phyloP scores from a whole-genome alignment of 2,329 filamentous ascomycete species.

The Gnomoniopsis smithogilvyi region DNA sequence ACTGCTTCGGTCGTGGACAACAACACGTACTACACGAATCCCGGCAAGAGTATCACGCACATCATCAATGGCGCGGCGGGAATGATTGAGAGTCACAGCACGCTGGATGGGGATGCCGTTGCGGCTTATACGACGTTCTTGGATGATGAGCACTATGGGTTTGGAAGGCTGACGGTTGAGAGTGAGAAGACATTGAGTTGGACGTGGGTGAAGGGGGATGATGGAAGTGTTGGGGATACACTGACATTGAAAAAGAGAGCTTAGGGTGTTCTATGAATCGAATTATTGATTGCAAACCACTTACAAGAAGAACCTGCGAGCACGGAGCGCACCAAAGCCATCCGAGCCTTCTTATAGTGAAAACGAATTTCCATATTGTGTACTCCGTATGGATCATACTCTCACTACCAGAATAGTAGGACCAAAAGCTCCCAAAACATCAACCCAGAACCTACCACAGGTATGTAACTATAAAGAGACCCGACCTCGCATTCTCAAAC shows the following conservation, averaged over 20 bases:
- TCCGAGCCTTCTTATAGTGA: too few relatives aligned
- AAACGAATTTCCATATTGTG: too few relatives aligned
- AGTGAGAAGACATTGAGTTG: constrained; percentile 18
- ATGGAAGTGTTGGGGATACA: constrained; percentile 35
- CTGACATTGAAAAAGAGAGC: constrained; percentile 25
- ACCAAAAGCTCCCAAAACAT: background rate
- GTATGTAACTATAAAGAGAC: too few relatives aligned
- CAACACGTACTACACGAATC: constrained; percentile 44
- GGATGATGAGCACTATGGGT: constrained; percentile 44
- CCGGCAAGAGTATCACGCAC: constrained; percentile 45
- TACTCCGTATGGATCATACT: too few relatives aligned
- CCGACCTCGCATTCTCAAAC: too few relatives aligned
- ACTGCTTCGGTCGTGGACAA: constrained; percentile 38
- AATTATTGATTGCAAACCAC: too few relatives aligned
- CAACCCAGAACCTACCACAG: too few relatives aligned
- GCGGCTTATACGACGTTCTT: constrained; percentile 42
- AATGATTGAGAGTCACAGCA: constrained; percentile 47
- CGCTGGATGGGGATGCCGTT: constrained; percentile 30
- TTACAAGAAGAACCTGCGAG: too few relatives aligned
- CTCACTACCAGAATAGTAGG: too few relatives aligned
- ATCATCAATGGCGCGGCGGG: constrained; percentile 52
- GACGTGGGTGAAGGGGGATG: constrained; percentile 39
- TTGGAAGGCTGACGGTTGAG: constrained; percentile 41
- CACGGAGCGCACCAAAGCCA: too few relatives aligned
- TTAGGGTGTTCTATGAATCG: background rate